Percentiles rank a stretch among this genome's conserved stretches.
phyloP scores from a whole-genome alignment of 1,139 yeast species.

The Pichia cactophila region DNA sequence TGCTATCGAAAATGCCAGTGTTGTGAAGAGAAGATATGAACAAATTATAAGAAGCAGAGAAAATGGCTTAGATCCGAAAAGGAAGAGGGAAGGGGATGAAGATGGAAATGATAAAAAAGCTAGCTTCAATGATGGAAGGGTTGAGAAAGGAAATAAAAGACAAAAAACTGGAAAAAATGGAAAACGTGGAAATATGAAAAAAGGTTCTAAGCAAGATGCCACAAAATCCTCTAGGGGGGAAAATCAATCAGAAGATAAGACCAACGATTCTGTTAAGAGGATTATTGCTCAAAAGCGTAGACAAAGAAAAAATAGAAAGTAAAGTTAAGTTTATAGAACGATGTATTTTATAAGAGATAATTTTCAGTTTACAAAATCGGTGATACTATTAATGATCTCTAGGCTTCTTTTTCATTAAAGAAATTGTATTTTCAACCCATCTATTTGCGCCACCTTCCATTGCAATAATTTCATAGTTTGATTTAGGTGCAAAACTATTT shows the following conservation, averaged over 20 bases:
- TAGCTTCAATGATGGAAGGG: conserved; percentile 8
- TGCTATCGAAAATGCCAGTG: conserved; percentile 92
- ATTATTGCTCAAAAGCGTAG: conserved; percentile 64
- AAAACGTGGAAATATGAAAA: conserved; percentile 42
- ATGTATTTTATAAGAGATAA: not conserved
- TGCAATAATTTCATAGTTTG: conserved; percentile 51
- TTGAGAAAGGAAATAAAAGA: conserved; percentile 16
- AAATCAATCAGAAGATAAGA: conserved; percentile 6
- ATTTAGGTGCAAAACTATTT: conserved; percentile 29
- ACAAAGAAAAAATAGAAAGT: conserved; percentile 41
- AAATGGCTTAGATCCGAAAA: conserved; percentile 33
- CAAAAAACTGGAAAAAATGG: conserved; percentile 14
- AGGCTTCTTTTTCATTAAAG: conserved; percentile 48
- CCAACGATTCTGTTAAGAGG: conserved; percentile 44
- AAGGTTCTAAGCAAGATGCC: conserved; percentile 27
- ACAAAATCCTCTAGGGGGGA: conserved; percentile 29
- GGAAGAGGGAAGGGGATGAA: conserved; percentile 15
- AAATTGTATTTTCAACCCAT: conserved; percentile 77
- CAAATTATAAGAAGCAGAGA: conserved; percentile 34
- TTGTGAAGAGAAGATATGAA: conserved; percentile 83
- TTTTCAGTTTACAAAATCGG: not conserved
- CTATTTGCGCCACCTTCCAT: conserved; percentile 86
- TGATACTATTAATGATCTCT: conserved; percentile 32
- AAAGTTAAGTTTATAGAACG: not conserved
- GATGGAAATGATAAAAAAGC: conserved; percentile 10